phyloP scores from a whole-genome alignment of 2,329 filamentous ascomycete genomes.

The Knoxdaviesia capensis region DNA sequence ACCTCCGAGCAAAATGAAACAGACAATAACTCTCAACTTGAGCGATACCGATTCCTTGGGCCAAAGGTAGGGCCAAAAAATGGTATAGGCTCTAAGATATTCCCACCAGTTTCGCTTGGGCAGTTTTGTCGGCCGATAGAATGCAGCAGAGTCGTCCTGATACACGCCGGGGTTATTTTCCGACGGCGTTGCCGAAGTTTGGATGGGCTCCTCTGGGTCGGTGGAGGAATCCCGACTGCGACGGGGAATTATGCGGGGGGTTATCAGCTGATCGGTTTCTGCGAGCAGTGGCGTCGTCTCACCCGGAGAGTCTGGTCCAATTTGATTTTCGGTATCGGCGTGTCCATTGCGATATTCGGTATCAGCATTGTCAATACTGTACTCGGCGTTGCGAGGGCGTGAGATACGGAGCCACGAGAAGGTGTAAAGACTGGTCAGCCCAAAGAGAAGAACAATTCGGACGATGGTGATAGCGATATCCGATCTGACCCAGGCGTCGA shows the following conservation, averaged over 20 bases:
- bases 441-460: conserved; percentile 46
- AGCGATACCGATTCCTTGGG: conserved; percentile 57
- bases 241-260: no score
- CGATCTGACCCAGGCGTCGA: conserved; percentile 22
- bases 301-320: conserved; percentile 9
- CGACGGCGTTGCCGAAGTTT: conserved; percentile 3
- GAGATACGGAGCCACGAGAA: conserved; percentile 1
- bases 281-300: conserved; percentile 45
- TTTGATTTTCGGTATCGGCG: no score
- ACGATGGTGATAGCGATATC: conserved; percentile 47
- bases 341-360: no score
- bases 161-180: conserved; percentile 12
- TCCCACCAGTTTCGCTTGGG: conserved; percentile 91
- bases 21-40: conserved; percentile 61
- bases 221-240: no score
- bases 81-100: conserved; percentile 74
- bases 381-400: conserved; percentile 14
- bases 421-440: conserved; percentile 28
- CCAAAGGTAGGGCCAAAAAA: conserved; percentile 96
- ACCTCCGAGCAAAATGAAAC: conserved; percentile 58
- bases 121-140: conserved; percentile 73
- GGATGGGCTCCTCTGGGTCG: not conserved
- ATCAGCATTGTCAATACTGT: conserved; percentile 11
- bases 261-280: no score
- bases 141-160: conserved; percentile 50